Evolutionary conservation across 2,329 filamentous ascomycete species (phyloP), one percentile per base, ranked within the genome.

Genomic region (Ilyonectria robusta): DNA sequence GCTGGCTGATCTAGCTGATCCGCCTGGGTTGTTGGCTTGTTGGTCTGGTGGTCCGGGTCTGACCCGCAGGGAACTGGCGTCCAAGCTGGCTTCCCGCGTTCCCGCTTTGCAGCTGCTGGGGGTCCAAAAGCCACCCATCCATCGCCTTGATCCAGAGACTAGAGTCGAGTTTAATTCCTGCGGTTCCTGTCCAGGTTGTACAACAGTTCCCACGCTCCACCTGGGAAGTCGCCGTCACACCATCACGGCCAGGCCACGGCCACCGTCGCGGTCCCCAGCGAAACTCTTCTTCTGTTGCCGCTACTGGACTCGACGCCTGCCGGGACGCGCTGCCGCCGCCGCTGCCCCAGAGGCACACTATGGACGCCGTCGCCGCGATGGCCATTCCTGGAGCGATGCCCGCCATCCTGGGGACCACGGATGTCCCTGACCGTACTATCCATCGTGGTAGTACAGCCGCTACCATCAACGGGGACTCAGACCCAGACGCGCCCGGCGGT

Each of bases 31-130:
- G 21, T 29, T 15, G 13, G 47, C 5, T 8, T 19, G 26, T 19
- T 21, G 10, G 50, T 21, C 29, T 51, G 44, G 23, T 53, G 29
- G 31, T 33, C 29, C 35, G 23, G 40, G 44, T 57, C 61, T 66
- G 64, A 65, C 60, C 66, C 65, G 67, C 62, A 55, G 66, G 54
- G 55, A 60, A 58, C 66, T 40, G 62, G 65, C 35, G 62, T 62
- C 59, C 57, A 67, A 58, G 42, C 59, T 55, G 55, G 66, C 65
- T 65, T 53, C 51, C 51, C 57, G 54, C 59, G 55, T 17, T 42
- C 40, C 58, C 58, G 58, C 59, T 58, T 48, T 51, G 48, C 70
- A 59, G 66, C 63, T 55, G 51, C 70, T 55, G 42, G 19, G 58
- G 59, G 47, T n/a, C 42, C 64, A 59, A 66, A 62, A 69, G 59